Percentiles rank a stretch among this genome's conserved stretches.
phyloP scores from a whole-genome alignment of 1,284 basidiomycete genomes.

The Inonotus hispidus region DNA sequence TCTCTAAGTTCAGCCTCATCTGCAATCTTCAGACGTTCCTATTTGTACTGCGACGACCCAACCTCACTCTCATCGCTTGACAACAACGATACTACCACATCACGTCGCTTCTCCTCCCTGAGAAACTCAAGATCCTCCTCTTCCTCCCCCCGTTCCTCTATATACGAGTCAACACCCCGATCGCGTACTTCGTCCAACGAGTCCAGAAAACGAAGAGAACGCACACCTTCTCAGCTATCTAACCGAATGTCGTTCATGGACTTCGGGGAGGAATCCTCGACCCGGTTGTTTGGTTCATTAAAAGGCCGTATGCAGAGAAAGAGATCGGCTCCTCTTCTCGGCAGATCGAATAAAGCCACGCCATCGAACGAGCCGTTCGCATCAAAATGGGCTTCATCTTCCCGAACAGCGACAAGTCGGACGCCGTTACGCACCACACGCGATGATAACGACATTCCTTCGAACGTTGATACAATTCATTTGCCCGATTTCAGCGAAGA shows the following conservation, averaged over 20 bases:
- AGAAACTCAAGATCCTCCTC: neutral
- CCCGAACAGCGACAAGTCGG: neutral
- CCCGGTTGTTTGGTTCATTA: slow-evolving; percentile 9
- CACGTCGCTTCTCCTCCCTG: slow-evolving; percentile 8
- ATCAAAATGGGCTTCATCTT: neutral
- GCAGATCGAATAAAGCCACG: neutral
- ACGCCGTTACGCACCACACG: neutral
- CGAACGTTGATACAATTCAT: neutral
- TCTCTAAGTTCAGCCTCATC: slow-evolving; percentile 1
- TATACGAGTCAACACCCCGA: slow-evolving; percentile 2
- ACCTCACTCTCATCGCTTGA: slow-evolving; percentile 12
- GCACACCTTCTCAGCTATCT: neutral
- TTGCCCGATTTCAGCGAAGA: slow-evolving; percentile 8
- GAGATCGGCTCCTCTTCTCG: slow-evolving; percentile 14
- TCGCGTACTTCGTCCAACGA: slow-evolving; percentile 7
- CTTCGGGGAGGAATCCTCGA: slow-evolving; percentile 1
- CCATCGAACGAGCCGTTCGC: neutral
- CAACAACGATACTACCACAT: neutral
- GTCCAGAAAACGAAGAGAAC: slow-evolving; percentile 10
- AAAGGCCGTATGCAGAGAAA: slow-evolving; percentile 16
- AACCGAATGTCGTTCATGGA: slow-evolving; percentile 16
- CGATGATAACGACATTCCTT: slow-evolving; percentile 1
- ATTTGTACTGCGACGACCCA: neutral
- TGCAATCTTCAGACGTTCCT: slow-evolving; percentile 7
- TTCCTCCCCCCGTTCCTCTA: neutral